These are phyloP conservation scores for Cornus controversa DNA, from an alignment of 148 eudicot genomes.

Conservation along the genomic window DNA sequence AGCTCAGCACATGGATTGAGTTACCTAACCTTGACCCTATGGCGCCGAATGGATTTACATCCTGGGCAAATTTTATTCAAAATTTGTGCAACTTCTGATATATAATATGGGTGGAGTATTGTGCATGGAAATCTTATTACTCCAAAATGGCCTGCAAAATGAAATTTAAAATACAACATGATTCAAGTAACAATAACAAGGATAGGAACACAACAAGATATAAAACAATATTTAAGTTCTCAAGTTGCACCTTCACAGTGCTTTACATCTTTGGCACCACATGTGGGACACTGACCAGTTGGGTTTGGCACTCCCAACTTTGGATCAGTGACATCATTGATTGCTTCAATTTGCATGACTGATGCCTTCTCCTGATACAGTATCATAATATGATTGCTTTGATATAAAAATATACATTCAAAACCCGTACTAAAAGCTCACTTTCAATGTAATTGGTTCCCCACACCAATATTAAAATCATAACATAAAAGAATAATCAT, in stretches of 20 bases:
- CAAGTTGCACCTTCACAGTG: slow-evolving; percentile 71
- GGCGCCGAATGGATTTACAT: slow-evolving; percentile 62
- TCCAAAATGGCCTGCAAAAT: slow-evolving; percentile 87
- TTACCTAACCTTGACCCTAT: slow-evolving; percentile 64
- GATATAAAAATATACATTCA: neutral
- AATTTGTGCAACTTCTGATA: slow-evolving; percentile 74
- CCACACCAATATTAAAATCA: neutral
- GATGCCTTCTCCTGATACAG: slow-evolving; percentile 65
- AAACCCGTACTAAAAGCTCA: neutral
- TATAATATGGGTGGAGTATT: slow-evolving; percentile 73
- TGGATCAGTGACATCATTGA: slow-evolving; percentile 72
- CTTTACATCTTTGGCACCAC: slow-evolving; percentile 60
- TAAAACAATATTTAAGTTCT: neutral
- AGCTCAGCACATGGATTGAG: slow-evolving; percentile 20
- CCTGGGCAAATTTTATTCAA: slow-evolving; percentile 88
- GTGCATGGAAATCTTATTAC: slow-evolving; percentile 65
- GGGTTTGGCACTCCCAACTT: slow-evolving; percentile 84
- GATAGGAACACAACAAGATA: neutral
- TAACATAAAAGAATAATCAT: neutral
- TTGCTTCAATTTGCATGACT: slow-evolving; percentile 49
- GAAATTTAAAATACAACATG: neutral
- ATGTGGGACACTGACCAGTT: slow-evolving; percentile 61
- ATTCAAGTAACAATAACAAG: slow-evolving; percentile 4
- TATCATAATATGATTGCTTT: neutral
- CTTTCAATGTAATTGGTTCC: slow-evolving; percentile 1